Base-by-base conservation (phyloP, 148 eudicot species). In the Dysphania ambrosioides region DNA sequence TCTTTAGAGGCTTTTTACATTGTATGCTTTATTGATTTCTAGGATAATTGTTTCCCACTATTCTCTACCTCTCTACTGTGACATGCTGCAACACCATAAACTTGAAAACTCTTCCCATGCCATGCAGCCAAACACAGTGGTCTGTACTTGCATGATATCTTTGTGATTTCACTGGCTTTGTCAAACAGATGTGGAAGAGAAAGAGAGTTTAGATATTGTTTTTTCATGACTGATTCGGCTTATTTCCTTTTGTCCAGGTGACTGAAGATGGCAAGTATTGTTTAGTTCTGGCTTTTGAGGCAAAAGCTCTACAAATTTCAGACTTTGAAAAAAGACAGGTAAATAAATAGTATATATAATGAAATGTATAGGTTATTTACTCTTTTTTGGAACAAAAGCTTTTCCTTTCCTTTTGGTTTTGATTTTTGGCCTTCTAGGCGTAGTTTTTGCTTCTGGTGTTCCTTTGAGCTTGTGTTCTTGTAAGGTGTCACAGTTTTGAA, bases 311-410 rank as follows among this genome's bases (percentile, higher is more conserved):
- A 66, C 79, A 92, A 80, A 86, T 89, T 71, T 87, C 97, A 36
- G 96, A 95, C 84, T 92, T 95, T 75, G 98, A 88, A 68, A 74
- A 83, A 72, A 90, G 98, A 92, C 91, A 95, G 96, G 98, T 95
- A 72, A 78, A 41, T 53, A 7, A 15, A 67, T n/a, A n/a, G n/a
- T n/a, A n/a, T n/a, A n/a, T n/a, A n/a, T n/a, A n/a, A n/a, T n/a
- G n/a, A n/a, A n/a, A n/a, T n/a, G n/a, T n/a, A n/a, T n/a, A n/a
- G n/a, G n/a, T n/a, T n/a, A n/a, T n/a, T n/a, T n/a, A n/a, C n/a
- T n/a, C n/a, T n/a, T n/a, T n/a, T n/a, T n/a, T n/a, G n/a, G n/a
- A 13, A 11, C 62, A 6, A 5, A 4, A 21, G n/a, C n/a, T n/a
- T n/a, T n/a, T n/a, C n/a, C n/a, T n/a, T n/a, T n/a, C n/a, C n/a